These are phyloP conservation scores for Moesziomyces aphidis DNA, from an alignment of 1,284 basidiomycete species.

Conservation along the genomic window DNA sequence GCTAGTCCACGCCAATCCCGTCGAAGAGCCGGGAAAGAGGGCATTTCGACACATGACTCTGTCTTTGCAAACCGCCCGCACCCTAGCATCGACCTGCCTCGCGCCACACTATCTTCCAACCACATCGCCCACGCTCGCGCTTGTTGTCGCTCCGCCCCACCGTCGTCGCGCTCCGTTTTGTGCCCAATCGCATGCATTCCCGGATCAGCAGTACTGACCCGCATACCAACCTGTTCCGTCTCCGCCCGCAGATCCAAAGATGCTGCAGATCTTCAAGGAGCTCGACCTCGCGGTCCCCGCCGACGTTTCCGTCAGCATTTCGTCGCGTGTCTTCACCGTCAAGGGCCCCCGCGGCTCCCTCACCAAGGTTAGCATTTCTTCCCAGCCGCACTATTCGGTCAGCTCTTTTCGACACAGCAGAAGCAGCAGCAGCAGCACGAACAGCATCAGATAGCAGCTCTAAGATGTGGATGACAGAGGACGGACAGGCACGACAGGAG, in stretches of 20 bases:
- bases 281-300: conserved; percentile 65
- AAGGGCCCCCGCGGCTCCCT: conserved; percentile 67
- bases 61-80: not conserved
- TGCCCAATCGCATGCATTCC: not conserved
- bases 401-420: conserved; percentile 2
- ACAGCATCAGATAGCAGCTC: not conserved
- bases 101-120: not conserved
- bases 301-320: conserved; percentile 59
- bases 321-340: conserved; percentile 65
- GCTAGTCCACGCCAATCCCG: too few species aligned
- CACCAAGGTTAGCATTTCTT: conserved; percentile 62
- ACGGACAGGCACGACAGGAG: too few species aligned
- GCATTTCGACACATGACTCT: too few species aligned
- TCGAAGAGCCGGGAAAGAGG: too few species aligned
- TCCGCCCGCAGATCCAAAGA: conserved; percentile 47
- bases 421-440: conserved; percentile 5
- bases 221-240: conserved; percentile 1
- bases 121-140: conserved; percentile 3
- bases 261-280: conserved; percentile 68
- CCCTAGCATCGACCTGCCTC: not conserved
- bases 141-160: conserved; percentile 1
- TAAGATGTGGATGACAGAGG: too few species aligned
- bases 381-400: not conserved
- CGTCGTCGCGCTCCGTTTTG: conserved; percentile 1
- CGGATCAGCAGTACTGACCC: not conserved